Base-by-base conservation (phyloP, 75 land plant species). In the Picea sitchensis region DNA sequence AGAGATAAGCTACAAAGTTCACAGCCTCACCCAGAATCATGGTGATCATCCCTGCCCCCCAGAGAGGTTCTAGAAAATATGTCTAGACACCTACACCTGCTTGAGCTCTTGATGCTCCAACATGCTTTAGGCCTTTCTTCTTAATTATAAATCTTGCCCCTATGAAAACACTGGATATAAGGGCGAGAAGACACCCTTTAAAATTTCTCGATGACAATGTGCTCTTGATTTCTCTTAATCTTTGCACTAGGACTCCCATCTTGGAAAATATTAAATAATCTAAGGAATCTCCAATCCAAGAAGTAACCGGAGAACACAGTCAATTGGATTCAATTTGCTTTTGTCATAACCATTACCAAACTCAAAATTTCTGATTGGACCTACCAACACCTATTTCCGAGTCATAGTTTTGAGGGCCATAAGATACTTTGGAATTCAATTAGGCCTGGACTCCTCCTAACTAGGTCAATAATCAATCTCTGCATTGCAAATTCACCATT, bases 1-100 rank as follows among this genome's bases (percentile, higher is more conserved):
- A 94, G 30, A 90, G 89, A 84, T 94, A 91, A 20, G 96, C 96
- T 20, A 90, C 88, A 84, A 94, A 94, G 80, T 94, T 94, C 73
- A 89, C 89, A 75, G 82, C 80, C 84, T 94, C 94, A 30, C 96
- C 96, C 76, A 88, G 41, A 77, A 91, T 77, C 96, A 94, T 88
- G 47, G 90, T 83, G 32, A 88, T 88, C 90, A 88, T 88, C 41
- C 90, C 90, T 38, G 82, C 82, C 90, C 90, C 86, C 90, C 89
- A 88, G 65, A 88, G 85, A 60, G 90, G 90, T 68, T 88, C 90
- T 32, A 76, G 65, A 31, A 88, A 41, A 80, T 88, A 88, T 41
- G 90, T 79, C 41, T 87, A 82, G 4, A 88, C 90, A 65, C 90
- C 90, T 51, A 83, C 86, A 63, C 90, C 90, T 88, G 82, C 95